Conservation (phyloP, 768 basidiomycete species). For the Tulasnella sp. region DNA sequence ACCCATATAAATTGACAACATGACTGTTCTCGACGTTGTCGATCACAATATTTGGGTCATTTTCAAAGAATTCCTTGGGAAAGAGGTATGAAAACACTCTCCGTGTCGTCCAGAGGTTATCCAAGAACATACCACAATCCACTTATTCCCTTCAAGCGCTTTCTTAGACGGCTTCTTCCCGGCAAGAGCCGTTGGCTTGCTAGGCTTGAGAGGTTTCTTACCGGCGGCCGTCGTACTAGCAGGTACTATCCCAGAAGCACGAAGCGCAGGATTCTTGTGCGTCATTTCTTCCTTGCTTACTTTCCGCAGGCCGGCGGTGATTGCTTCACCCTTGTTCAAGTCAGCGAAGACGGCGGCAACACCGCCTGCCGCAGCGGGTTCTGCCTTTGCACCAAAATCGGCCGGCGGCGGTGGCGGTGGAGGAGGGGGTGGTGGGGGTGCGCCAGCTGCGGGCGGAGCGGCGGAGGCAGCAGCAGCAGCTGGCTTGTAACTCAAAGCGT, state of each 20-base stretch:
- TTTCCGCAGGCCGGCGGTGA: constrained; percentile 84
- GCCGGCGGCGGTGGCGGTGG: constrained; percentile 35
- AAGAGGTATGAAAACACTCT: not conserved
- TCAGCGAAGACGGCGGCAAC: constrained; percentile 78
- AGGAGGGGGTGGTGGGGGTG: constrained; percentile 34
- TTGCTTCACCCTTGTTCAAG: constrained; percentile 76
- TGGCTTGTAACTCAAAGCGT: constrained; percentile 24
- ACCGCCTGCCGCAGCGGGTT: constrained; percentile 34
- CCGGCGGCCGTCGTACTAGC: constrained; percentile 27
- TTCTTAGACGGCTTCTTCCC: constrained; percentile 91
- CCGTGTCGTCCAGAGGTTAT: not conserved
- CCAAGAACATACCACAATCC: constrained; percentile 59
- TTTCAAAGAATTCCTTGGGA: constrained; percentile 81
- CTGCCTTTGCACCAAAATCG: constrained; percentile 24
- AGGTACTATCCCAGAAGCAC: constrained; percentile 43
- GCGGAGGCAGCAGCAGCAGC: constrained; percentile 27
- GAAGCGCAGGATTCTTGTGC: constrained; percentile 89
- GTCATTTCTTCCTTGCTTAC: constrained; percentile 97
- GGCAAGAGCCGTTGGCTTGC: constrained; percentile 69
- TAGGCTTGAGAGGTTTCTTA: constrained; percentile 66
- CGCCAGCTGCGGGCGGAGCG: constrained; percentile 22
- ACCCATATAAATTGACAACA: constrained; percentile 76
- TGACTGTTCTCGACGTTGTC: constrained; percentile 70
- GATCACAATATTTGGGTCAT: constrained; percentile 55
- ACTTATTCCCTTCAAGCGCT: constrained; percentile 82